Percentiles rank a stretch among this genome's conserved stretches.
Evolutionary conservation across 2,329 filamentous ascomycete genomes (phyloP).

Genomic region (Akanthomyces muscarius): DNA sequence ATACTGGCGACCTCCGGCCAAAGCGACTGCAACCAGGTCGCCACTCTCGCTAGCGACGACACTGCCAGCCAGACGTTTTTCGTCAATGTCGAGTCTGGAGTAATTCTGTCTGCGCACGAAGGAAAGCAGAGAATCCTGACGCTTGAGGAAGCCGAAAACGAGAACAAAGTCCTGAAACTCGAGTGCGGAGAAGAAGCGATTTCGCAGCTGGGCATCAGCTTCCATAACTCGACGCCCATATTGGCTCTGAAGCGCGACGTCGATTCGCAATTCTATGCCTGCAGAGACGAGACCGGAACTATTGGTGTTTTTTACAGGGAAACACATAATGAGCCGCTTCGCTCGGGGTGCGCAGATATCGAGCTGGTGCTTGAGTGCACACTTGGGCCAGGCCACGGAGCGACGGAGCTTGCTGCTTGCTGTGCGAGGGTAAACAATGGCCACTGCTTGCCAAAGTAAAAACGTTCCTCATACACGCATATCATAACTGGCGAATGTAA

Average conservation of each 20-base stretch:
- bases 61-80: background rate
- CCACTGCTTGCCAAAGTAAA: background rate
- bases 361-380: slow-evolving; percentile 6
- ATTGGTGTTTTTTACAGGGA: background rate
- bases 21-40: background rate
- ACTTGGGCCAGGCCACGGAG: background rate
- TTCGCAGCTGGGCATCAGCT: slow-evolving; percentile 6
- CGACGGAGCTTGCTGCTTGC: background rate
- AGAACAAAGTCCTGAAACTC: background rate
- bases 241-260: background rate
- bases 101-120: background rate
- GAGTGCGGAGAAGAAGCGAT: background rate
- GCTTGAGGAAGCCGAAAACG: background rate
- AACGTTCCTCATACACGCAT: no score
- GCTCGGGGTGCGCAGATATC: background rate
- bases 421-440: background rate
- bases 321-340: background rate
- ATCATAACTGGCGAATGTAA: no score
- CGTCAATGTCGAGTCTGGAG: slow-evolving; percentile 3
- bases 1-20: background rate
- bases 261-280: slow-evolving; percentile 11
- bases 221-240: background rate
- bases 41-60: background rate
- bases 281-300: background rate
- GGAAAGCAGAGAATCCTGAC: background rate